Evolutionary conservation across 2,329 filamentous ascomycete genomes (phyloP), one percentile per base, ranked within the genome.

Genomic region (Rosellinia necatrix): DNA sequence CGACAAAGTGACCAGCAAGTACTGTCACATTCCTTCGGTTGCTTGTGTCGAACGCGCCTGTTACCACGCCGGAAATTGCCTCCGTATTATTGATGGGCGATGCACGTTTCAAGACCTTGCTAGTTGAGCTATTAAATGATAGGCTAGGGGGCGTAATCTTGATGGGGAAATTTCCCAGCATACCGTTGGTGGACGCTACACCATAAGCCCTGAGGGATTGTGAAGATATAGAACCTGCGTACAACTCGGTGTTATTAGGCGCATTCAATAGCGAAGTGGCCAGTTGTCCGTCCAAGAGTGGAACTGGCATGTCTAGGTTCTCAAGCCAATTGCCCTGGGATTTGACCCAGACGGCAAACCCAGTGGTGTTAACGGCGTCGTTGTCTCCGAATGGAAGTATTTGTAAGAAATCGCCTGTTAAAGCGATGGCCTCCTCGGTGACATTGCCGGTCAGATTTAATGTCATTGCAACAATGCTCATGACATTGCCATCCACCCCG

Each of bases 301-400:
- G 85, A 27, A 86, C 80, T 6, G 82, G 75, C 6, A 84, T 76
- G 30, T 85, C 73, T 15, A 97, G 75, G 64, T 96, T 94, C 68
- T 91, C 85, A 13, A 99, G 79, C 94, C 94, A 99, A 70, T 94
- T 94, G 55, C 80, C 81, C 59, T 82, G 80, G 3, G 92, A 96
- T 3, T 90, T 90, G 6, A 97, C 88, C 94, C 94, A 99, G 32
- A 97, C 80, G 12, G 91, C 93, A 67, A 99, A 91, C 2, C 92
- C 92, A 47, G 84, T 74, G 0, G 86, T 89, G 7, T 81, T 67
- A 24, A 87, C 79, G 8, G 85, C 81, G 6, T 79, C 72, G 62
- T 87, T 87, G 61, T 78, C 78, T 30, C 77, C 84, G 64, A 91
- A 93, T 0, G 81, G 82, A 24, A 87, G 81, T 59, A 96, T 84